Base-by-base conservation (phyloP, 1,139 yeast genomes). In the Taphrina sp. region DNA sequence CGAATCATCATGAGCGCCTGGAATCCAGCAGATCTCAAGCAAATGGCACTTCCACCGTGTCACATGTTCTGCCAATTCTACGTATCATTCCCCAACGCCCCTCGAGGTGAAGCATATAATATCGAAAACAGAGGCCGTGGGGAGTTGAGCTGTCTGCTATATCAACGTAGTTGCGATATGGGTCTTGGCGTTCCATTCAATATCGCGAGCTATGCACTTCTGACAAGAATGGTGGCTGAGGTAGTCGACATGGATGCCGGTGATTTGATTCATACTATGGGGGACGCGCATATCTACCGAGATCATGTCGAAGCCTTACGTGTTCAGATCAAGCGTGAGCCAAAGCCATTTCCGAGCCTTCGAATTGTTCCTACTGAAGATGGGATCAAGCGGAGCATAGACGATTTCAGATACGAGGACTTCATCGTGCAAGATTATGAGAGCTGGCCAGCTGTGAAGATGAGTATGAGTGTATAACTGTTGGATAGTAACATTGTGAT, bases 131-230 rank as follows among this genome's bases (percentile, higher is more conserved):
- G 64, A 5, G 70, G 69, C 19, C 80, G 72, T 65, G 94, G 94
- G 33, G 81, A 76, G 66, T 76, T 92, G 58, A 85, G 94, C 12
- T 94, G 98, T 69, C 79, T 85, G 60, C 74, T 92, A 73, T 92
- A 94, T 71, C 99, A 92, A 72, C 79, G 99, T 65, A 87, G 96
- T n/a, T 92, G 97, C 71, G 99, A 92, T 67, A 90, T 92, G 96
- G 99, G 99, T 0, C 78, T 92, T 34, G 99, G 99, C 10, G 97
- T 92, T 14, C 99, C 99, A 0, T 92, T 92, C 71, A 94, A 92
- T 68, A 92, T 94, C 66, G 98, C 99, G 0, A 88, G 96, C 0
- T 92, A 92, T 68, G 95, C 98, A 0, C 74, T 92, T 59, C 75
- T 92, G 61, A 89, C 96, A 2, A 84, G 79, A 65, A 92, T 92